Base-by-base conservation (phyloP, 139 green algal species). In the Desmodesmus armatus region DNA sequence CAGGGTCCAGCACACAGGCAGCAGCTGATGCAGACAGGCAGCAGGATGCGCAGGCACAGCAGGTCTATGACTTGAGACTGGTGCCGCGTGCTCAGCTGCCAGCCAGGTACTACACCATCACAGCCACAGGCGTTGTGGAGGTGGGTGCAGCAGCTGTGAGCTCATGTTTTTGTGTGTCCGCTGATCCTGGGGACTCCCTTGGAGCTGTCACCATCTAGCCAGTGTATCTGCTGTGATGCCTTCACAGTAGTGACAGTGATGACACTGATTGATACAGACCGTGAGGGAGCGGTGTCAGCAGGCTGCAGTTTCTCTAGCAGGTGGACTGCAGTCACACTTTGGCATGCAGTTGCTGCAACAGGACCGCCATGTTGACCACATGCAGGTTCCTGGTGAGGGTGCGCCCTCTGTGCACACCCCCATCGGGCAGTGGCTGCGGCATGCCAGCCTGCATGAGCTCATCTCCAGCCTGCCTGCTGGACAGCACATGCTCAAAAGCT, bases 101-200 rank as follows among this genome's bases (percentile, higher is more conserved):
- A 40, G 25, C 55, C 17, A 41, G 15, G 27, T 84, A 75, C 62
- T 84, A 15, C 60, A 73, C 58, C 37, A 31, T 84, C 2, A 76
- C 58, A 62, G 78, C 78, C 40, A 35, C 78, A 27, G 78, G 78
- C 3, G 41, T 84, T 5, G 78, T 84, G 13, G 40, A 84, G 78
- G 78, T 75, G 3, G 2, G 27, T 40, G 27, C 6, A 35, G 6
- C 60, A 40, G 13, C 21, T 70, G 11, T 70, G 62, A 67, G 7
- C 6, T 11, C 58, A 35, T 13, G 31, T 11, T 35, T n/a, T 31
- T 67, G 15, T 19, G n/a, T 23, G 23, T 67, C 23, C 31, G 58
- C 58, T 35, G 58, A n/a, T n/a, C n/a, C n/a, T n/a, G n/a, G n/a
- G n/a, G 0, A 67, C 23, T 31, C 23, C 23, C 15, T 67, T 35